Evolutionary conservation across 805 yeast species (phyloP).

Genomic region (Komagataella populi): DNA sequence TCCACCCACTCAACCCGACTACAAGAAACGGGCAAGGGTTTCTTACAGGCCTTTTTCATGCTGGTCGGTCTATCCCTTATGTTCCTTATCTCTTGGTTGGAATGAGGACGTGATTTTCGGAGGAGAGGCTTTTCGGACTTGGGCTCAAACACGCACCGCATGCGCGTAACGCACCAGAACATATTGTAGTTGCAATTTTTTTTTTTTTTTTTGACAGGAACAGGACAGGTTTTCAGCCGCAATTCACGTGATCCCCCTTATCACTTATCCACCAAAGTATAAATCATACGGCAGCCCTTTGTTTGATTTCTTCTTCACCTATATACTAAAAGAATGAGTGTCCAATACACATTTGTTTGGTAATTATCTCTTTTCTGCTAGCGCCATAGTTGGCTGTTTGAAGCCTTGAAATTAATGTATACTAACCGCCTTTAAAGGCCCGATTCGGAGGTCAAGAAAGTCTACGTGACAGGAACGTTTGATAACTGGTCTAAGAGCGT

Average conservation of each 20-base stretch:
- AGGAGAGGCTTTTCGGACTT: neutral
- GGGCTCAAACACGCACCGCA: neutral
- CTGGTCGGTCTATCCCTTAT: slow-evolving; percentile 43
- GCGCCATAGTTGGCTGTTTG: neutral
- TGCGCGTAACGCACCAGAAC: neutral
- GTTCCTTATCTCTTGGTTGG: slow-evolving; percentile 36
- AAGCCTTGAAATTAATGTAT: neutral
- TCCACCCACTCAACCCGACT: slow-evolving; percentile 19
- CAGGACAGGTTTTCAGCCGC: neutral
- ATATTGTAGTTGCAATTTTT: neutral
- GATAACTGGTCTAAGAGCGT: slow-evolving; percentile 41
- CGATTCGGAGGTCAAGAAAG: slow-evolving; percentile 9
- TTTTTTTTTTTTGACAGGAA: neutral
- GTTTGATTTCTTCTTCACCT: neutral
- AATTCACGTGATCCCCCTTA: neutral
- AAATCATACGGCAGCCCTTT: neutral
- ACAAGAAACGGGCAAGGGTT: slow-evolving; percentile 4
- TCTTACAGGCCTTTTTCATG: slow-evolving; percentile 19
- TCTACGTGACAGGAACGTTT: slow-evolving; percentile 47
- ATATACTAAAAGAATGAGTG: neutral
- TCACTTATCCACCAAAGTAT: neutral
- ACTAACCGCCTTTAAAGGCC: neutral
- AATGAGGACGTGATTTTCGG: slow-evolving; percentile 10
- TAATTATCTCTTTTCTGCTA: slow-evolving; percentile 1
- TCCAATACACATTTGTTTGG: slow-evolving; percentile 8